These are phyloP conservation scores for Coemansia erecta DNA, from an alignment of 192 early-diverging fungal genomes.

Conservation along the genomic window DNA sequence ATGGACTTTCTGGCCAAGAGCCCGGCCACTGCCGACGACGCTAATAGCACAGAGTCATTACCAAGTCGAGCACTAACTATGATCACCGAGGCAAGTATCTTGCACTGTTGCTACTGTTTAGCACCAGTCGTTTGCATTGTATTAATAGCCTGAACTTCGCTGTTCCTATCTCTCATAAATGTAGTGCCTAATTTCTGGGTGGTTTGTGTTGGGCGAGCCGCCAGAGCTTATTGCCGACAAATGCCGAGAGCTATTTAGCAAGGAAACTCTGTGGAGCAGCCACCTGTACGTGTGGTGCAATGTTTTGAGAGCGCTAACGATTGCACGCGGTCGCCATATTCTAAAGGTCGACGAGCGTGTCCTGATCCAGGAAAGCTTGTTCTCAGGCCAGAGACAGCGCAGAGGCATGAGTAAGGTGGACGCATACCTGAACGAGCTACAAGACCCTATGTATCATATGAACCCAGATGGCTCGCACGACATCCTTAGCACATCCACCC, in stretches of 20 bases:
- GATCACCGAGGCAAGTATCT: slow-evolving; percentile 27
- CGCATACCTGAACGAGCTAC: slow-evolving; percentile 21
- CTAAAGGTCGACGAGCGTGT: slow-evolving; percentile 38
- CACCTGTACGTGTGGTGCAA: slow-evolving; percentile 47
- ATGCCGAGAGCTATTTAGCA: slow-evolving; percentile 18
- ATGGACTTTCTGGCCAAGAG: slow-evolving; percentile 19
- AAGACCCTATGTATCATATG: slow-evolving; percentile 18
- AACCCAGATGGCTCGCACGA: background rate
- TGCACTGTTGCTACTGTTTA: background rate
- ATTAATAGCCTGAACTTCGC: background rate
- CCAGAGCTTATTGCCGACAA: slow-evolving; percentile 2
- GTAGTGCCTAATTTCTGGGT: slow-evolving; percentile 38
- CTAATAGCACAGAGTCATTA: slow-evolving; percentile 15
- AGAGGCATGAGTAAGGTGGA: slow-evolving; percentile 42
- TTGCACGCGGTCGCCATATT: slow-evolving; percentile 41
- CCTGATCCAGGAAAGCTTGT: slow-evolving; percentile 52
- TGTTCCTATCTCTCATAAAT: background rate
- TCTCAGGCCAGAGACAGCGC: slow-evolving; percentile 42
- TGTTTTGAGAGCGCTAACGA: slow-evolving; percentile 36
- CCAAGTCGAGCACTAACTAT: slow-evolving; percentile 37
- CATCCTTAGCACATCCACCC: slow-evolving; percentile 26
- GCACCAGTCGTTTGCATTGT: background rate
- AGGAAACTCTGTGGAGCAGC: slow-evolving; percentile 30
- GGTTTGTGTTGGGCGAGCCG: slow-evolving; percentile 19
- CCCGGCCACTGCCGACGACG: slow-evolving; percentile 9